Evolutionary conservation across 164 flowering plant genomes (phyloP), one percentile per base, ranked within the genome.

Genomic region (Sextonia rubra): DNA sequence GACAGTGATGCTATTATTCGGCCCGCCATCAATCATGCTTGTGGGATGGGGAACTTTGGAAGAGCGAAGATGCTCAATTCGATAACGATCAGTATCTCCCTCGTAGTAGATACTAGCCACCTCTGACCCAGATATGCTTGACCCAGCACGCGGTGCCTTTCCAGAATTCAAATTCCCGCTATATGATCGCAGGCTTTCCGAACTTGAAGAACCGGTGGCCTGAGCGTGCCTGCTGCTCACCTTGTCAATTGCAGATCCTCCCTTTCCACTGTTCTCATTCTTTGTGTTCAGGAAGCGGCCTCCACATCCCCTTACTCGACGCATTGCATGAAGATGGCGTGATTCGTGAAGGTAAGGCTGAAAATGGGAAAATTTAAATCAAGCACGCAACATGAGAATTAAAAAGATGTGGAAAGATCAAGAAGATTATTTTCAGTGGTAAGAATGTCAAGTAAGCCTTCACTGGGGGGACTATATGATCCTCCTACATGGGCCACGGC

Each of bases 291-390:
- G 73, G 81, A 93, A 93, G 58, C 98, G 91, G 32, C 98, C 98
- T 7, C 98, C 98, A 24, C 84, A 82, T 68, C 98, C 98, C 77
- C 98, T 83, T 72, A 91, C 88, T 60, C 98, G 87, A 22, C 95
- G 88, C 92, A 88, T 74, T 62, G 98, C 98, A 80, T 93, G 98
- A 70, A 84, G 97, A 80, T 93, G 97, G 61, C 98, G 95, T 17
- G 98, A 93, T 62, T 86, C 86, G 69, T 91, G 97, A 86, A 91
- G 82, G 77, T 87, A 93, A 26, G 95, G 95, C 97, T 90, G 91
- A 8, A 11, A 9, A 52, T 3, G 3, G 58, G n/a, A 71, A 60
- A 61, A 44, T 26, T 60, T 4, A 30, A 61, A 48, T 63, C 58
- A 47, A n/a, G 70, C 11, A 24, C 25, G 14, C 20, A 61, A 24